Percentiles rank a stretch among this genome's conserved stretches.
Evolutionary conservation across 176 grass and related monocot species (phyloP).

Genomic region (Carex pumila): DNA sequence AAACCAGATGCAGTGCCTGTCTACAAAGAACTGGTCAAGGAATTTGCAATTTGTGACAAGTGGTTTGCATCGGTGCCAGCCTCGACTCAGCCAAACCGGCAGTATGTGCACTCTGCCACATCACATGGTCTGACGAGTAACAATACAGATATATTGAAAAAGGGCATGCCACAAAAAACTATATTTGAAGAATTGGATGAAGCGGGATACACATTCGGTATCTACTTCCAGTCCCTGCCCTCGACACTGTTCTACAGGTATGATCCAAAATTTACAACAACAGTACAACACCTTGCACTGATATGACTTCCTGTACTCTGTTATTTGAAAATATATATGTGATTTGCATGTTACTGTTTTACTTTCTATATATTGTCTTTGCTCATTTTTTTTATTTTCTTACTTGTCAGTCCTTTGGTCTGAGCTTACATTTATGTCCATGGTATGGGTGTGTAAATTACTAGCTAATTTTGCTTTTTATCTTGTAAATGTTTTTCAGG

Average conservation of each 20-base stretch:
- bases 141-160: slow-evolving; percentile 29
- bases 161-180: slow-evolving; percentile 55
- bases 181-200: slow-evolving; percentile 81
- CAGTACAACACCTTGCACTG: neutral
- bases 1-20: slow-evolving; percentile 61
- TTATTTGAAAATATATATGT: neutral
- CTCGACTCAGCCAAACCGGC: slow-evolving; percentile 84
- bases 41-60: slow-evolving; percentile 67
- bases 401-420: neutral
- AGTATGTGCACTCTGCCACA: slow-evolving; percentile 67
- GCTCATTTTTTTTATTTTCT: too few species aligned
- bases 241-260: slow-evolving; percentile 57
- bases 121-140: slow-evolving; percentile 71
- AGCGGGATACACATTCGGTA: slow-evolving; percentile 47
- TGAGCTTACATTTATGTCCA: neutral
- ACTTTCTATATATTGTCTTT: neutral
- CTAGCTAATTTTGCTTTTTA: neutral
- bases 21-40: slow-evolving; percentile 43
- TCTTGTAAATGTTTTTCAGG: neutral
- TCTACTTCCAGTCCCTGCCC: slow-evolving; percentile 81
- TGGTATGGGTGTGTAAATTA: neutral
- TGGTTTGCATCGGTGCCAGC: slow-evolving; percentile 77
- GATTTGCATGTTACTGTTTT: neutral
- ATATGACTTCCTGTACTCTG: neutral
- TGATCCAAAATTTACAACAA: neutral